Percentiles rank a stretch among this genome's conserved stretches.
phyloP scores from a whole-genome alignment of 257 asterid species.

The Gynochthodes officinalis region DNA sequence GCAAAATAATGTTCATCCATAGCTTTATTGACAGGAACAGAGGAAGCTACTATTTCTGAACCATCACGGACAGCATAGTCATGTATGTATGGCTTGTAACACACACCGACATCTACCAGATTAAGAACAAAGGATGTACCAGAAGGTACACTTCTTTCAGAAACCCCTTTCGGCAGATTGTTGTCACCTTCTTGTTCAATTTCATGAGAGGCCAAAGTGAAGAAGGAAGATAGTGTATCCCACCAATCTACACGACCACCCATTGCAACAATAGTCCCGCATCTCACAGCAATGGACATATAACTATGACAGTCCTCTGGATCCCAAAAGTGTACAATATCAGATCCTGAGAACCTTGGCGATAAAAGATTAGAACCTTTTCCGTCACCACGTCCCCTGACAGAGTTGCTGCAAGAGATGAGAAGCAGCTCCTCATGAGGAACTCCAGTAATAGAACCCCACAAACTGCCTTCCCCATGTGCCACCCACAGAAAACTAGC shows the following conservation, averaged over 20 bases:
- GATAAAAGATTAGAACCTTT: slow-evolving; percentile 81
- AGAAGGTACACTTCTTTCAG: slow-evolving; percentile 27
- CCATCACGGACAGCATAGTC: slow-evolving; percentile 25
- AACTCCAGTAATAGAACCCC: slow-evolving; percentile 72
- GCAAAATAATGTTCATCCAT: slow-evolving; percentile 49
- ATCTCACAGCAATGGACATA: slow-evolving; percentile 54
- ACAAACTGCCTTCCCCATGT: slow-evolving; percentile 79
- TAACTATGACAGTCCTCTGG: slow-evolving; percentile 53
- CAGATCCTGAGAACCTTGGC: slow-evolving; percentile 69
- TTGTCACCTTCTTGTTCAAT: slow-evolving; percentile 41
- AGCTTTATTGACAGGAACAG: slow-evolving; percentile 28
- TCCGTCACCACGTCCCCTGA: slow-evolving; percentile 92
- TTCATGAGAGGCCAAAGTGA: slow-evolving; percentile 51
- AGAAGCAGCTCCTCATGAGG: slow-evolving; percentile 62
- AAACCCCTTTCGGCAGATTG: slow-evolving; percentile 31
- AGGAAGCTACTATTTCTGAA: slow-evolving; percentile 27
- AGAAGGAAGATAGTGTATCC: slow-evolving; percentile 56
- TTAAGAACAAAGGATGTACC: slow-evolving; percentile 75
- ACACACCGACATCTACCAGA: slow-evolving; percentile 80
- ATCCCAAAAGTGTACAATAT: slow-evolving; percentile 60
- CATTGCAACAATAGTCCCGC: slow-evolving; percentile 75
- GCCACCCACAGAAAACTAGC: slow-evolving; percentile 65
- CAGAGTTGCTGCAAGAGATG: slow-evolving; percentile 69
- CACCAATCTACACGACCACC: slow-evolving; percentile 99
- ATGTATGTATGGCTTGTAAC: slow-evolving; percentile 69